Evolutionary conservation across 345 rosid genomes (phyloP).

Genomic region (Toxicodendron radicans): DNA sequence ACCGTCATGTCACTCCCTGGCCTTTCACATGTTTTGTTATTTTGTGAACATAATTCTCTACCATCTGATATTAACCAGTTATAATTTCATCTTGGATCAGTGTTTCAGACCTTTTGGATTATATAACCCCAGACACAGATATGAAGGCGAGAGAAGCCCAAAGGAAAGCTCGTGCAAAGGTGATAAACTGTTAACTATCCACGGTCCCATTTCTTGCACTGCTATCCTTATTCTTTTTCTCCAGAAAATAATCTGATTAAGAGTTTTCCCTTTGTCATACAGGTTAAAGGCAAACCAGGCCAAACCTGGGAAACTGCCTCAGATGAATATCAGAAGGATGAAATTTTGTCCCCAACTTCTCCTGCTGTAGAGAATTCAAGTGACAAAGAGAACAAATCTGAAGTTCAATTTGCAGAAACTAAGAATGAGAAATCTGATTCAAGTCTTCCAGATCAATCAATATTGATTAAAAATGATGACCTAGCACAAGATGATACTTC

Average conservation of each 20-base stretch:
- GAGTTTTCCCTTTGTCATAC: slow-evolving; percentile 26
- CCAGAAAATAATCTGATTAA: slow-evolving; percentile 12
- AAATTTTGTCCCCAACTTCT: slow-evolving; percentile 43
- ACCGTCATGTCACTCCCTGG: not conserved
- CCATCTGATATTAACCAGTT: not conserved
- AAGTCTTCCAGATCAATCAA: slow-evolving; percentile 39
- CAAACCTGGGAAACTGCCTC: slow-evolving; percentile 60
- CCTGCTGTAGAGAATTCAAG: slow-evolving; percentile 53
- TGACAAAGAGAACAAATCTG: slow-evolving; percentile 79
- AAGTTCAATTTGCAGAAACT: slow-evolving; percentile 49
- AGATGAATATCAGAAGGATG: slow-evolving; percentile 71
- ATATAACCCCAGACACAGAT: slow-evolving; percentile 87
- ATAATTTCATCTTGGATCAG: slow-evolving; percentile 43
- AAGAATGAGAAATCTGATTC: slow-evolving; percentile 51
- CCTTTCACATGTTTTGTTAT: not conserved
- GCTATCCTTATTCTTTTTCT: slow-evolving; percentile 4
- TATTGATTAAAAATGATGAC: slow-evolving; percentile 34
- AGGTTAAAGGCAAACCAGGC: slow-evolving; percentile 76
- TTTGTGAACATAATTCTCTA: not conserved
- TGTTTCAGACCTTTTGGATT: slow-evolving; percentile 97
- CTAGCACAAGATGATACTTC: slow-evolving; percentile 49
- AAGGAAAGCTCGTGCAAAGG: slow-evolving; percentile 94
- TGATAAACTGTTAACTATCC: slow-evolving; percentile 26
- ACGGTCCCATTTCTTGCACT: slow-evolving; percentile 8
- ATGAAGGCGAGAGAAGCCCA: slow-evolving; percentile 88